phyloP scores from a whole-genome alignment of 2,329 filamentous ascomycete genomes.

The Colletotrichum tanaceti region DNA sequence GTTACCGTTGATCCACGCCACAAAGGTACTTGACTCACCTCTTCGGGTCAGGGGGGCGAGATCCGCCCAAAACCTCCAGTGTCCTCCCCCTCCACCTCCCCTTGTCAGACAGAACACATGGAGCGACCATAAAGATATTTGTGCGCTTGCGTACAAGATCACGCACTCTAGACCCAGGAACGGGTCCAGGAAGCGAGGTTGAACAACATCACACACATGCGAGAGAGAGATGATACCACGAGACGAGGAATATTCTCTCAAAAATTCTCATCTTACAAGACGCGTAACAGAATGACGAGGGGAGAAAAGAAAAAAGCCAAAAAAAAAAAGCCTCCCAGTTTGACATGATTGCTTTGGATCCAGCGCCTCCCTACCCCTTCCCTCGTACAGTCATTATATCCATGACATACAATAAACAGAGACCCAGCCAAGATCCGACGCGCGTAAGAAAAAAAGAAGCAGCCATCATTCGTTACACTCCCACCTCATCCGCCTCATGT shows the following conservation, averaged over 20 bases:
- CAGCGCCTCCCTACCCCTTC: conserved; percentile 19
- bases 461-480: conserved; percentile 41
- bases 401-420: conserved; percentile 32
- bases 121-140: not conserved
- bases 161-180: not conserved
- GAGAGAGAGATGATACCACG: not conserved
- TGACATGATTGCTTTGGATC: conserved; percentile 31
- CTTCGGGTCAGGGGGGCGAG: not conserved
- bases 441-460: not conserved
- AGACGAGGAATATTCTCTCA: not conserved
- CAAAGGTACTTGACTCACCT: not conserved
- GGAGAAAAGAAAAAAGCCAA: not conserved
- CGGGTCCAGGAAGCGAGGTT: conserved; percentile 12
- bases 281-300: not conserved
- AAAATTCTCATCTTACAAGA: conserved; percentile 1
- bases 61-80: conserved; percentile 9
- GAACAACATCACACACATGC: not conserved
- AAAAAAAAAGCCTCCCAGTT: conserved; percentile 22
- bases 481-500: not conserved
- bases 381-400: conserved; percentile 41
- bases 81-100: not conserved
- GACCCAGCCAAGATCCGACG: conserved; percentile 7
- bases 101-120: not conserved
- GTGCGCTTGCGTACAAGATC: not conserved
- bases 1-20: not conserved